Evolutionary conservation across 2,329 filamentous ascomycete genomes (phyloP).

Genomic region (Ceratocystis huliohia): DNA sequence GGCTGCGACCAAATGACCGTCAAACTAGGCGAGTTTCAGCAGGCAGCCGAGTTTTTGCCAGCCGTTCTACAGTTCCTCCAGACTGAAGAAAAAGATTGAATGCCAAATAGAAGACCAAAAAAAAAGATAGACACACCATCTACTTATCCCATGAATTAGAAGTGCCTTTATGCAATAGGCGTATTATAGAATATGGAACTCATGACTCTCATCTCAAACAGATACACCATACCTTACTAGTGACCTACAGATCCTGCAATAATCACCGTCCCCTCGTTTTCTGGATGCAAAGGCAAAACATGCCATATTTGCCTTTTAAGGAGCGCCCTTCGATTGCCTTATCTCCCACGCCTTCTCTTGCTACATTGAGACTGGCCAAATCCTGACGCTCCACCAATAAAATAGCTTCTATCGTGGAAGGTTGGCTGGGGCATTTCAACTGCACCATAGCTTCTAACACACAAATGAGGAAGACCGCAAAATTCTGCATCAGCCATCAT

Average conservation of each 20-base stretch:
- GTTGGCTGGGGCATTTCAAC: not conserved
- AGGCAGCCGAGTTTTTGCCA: conserved; percentile 50
- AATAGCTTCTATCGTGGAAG: not conserved
- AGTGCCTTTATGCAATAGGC: not conserved
- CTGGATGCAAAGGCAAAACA: not conserved
- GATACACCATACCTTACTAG: not conserved
- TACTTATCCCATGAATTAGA: not conserved
- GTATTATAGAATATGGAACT: conserved; percentile 1
- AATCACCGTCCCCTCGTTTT: not conserved
- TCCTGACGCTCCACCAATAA: not conserved
- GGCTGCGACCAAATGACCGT: conserved; percentile 72
- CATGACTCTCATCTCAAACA: not conserved
- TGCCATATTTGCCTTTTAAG: not conserved
- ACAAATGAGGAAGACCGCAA: not conserved
- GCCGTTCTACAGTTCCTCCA: conserved; percentile 43
- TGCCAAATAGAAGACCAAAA: not conserved
- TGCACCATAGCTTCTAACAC: not conserved
- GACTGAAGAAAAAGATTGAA: conserved; percentile 23
- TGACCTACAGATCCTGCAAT: not conserved
- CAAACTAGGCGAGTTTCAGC: conserved; percentile 54
- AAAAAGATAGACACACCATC: not conserved
- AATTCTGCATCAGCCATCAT: not conserved
- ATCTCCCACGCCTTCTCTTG: conserved; percentile 1
- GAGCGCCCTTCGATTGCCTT: not conserved
- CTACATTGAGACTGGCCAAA: not conserved